Evolutionary conservation across 2,329 filamentous ascomycete species (phyloP), one percentile per base, ranked within the genome.

Genomic region (Mariannaea sp.): DNA sequence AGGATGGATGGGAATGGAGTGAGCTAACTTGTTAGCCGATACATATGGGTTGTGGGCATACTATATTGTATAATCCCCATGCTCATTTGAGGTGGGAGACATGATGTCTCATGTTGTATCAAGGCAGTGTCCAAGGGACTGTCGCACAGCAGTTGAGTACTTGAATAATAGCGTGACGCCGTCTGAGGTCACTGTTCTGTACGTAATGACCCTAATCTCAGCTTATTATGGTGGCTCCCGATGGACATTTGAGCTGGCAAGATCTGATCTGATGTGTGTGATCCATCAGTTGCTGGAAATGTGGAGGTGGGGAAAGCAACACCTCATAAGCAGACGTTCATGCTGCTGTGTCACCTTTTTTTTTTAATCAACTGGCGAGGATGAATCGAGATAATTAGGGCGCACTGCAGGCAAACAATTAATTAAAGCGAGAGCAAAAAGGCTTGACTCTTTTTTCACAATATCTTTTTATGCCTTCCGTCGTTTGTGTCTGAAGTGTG

Each of bases 1-100:
- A 20, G 47, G 47, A 49, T 42, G 47, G 47, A 49, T 42, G 47
- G 40, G 22, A 7, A 49, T 35, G 13, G 16, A 24, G 26, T 20
- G 47, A 49, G 39, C 47, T 41, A 49, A 42, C 12, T 26, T 32
- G 36, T 30, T 41, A 40, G 45, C 35, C 35, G 24, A 30, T 32
- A 5, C 9, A 22, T 27, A 16, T 27, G 17, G 39, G 14, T 8
- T 12, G 39, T 29, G 30, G 44, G 16, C 13, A n/a, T 32, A 32
- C 9, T 4, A 12, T 32, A 32, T 13, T 29, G 26, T 29, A 29
- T 29, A 29, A 7, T 29, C 12, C 26, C 13, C 29, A 12, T 13
- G 29, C 13, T 32, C 7, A 29, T 29, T 14, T 22, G 29, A 42
- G 29, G 22, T 12, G 36, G 29, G 30, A 26, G 17, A 26, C 9